phyloP scores from a whole-genome alignment of 148 eudicot genomes.

The Rhododendron kiyosumense region DNA sequence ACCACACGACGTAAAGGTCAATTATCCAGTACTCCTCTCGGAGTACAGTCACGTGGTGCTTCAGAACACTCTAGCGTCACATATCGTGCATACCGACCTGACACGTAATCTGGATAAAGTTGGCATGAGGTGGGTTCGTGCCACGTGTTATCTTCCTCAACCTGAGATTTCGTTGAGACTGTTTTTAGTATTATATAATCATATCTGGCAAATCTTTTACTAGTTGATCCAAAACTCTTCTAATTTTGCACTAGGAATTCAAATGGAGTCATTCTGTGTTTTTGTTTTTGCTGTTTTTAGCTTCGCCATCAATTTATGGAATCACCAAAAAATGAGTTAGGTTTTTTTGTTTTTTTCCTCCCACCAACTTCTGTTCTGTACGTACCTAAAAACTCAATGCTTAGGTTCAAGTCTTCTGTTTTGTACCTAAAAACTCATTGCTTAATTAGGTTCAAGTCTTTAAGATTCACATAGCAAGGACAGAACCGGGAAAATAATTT shows the following conservation, averaged over 20 bases:
- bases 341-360: background rate
- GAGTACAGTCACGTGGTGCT: no score
- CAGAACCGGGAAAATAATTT: no score
- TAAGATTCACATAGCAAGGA: no score
- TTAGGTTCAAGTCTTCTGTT: background rate
- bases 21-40: no score
- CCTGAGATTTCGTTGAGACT: background rate
- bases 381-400: background rate
- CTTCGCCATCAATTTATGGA: background rate
- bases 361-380: background rate
- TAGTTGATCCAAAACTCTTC: background rate
- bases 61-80: no score
- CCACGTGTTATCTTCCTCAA: constrained; percentile 1
- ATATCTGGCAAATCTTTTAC: background rate
- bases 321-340: background rate
- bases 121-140: background rate
- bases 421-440: background rate
- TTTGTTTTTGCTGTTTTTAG: background rate
- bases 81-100: no score
- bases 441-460: background rate
- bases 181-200: background rate
- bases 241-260: background rate
- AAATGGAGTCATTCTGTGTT: background rate
- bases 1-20: background rate
- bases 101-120: background rate